Conservation (phyloP, 805 yeast species). For the Candida ascalaphidarum region DNA sequence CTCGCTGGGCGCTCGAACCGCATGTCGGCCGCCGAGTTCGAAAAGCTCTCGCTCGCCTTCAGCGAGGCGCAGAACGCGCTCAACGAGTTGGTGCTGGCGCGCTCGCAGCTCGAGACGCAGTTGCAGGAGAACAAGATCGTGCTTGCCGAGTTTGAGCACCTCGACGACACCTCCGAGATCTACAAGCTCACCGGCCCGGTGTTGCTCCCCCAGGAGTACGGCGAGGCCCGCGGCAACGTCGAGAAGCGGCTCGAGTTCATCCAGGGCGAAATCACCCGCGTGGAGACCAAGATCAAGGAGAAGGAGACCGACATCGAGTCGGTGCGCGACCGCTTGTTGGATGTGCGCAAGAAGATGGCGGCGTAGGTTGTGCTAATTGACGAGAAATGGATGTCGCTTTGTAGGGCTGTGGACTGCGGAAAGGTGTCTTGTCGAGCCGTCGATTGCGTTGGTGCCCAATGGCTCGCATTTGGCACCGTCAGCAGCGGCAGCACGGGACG, state of each 20-base stretch:
- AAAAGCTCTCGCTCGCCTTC: slow-evolving; percentile 36
- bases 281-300: slow-evolving; percentile 55
- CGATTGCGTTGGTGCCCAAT: no score
- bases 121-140: slow-evolving; percentile 91
- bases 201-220: slow-evolving; percentile 76
- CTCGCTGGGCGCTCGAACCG: no score
- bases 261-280: slow-evolving; percentile 61
- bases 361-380: no score
- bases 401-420: no score
- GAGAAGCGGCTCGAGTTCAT: slow-evolving; percentile 87
- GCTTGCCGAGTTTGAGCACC: slow-evolving; percentile 59
- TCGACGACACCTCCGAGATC: slow-evolving; percentile 65
- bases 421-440: no score
- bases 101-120: slow-evolving; percentile 90
- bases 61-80: slow-evolving; percentile 37
- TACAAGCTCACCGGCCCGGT: slow-evolving; percentile 91
- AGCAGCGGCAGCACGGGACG: no score
- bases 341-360: slow-evolving; percentile 29
- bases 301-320: slow-evolving; percentile 44
- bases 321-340: slow-evolving; percentile 47
- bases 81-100: slow-evolving; percentile 51
- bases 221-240: slow-evolving; percentile 79
- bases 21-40: no score
- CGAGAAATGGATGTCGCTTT: no score
- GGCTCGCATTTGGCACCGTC: no score